Evolutionary conservation across 148 eudicot genomes (phyloP), one percentile per base, ranked within the genome.

Genomic region (Chenopodium formosanum): DNA sequence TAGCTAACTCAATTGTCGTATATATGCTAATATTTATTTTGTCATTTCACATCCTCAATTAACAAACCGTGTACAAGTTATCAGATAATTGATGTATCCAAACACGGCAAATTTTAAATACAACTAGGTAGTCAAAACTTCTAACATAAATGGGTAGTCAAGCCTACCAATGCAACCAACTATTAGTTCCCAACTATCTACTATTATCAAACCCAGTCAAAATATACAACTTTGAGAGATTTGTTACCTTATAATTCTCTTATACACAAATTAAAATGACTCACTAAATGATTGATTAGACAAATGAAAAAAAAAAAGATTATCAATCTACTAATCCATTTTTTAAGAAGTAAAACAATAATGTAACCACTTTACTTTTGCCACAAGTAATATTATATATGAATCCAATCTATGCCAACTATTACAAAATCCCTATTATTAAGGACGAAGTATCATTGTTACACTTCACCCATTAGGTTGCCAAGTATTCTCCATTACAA

Each of bases 381-480:
- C 1, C 17, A 17, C 62, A 56, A 56, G 22, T 56, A 53, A 56
- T 56, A 12, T 56, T 56, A 56, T 56, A 56, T 56, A 14, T 56
- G 22, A 56, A 16, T 56, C 16, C 62, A 56, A 56, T 56, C 62
- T 17, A 12, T 16, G 62, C 62, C 62, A 56, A 56, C 62, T 31
- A 9, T n/a, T 23, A 64, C 31, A 1, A 64, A 7, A 64, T 64
- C 68, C 68, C 31, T 25, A 64, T 64, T 64, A 64, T 64, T 64
- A 64, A 64, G 68, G 68, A 64, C 68, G 2, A n/a, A 64, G 68
- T 64, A 64, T 64, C 31, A 64, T n/a, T 64, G 68, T 25, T 64
- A 16, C 68, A 64, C 29, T 64, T 64, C 27, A n/a, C 29, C 68
- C 31, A 64, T 23, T n/a, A 23, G 68, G 29, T 64, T 64, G 68